phyloP scores from a whole-genome alignment of 768 basidiomycete genomes.

The Lentinus brumalis region DNA sequence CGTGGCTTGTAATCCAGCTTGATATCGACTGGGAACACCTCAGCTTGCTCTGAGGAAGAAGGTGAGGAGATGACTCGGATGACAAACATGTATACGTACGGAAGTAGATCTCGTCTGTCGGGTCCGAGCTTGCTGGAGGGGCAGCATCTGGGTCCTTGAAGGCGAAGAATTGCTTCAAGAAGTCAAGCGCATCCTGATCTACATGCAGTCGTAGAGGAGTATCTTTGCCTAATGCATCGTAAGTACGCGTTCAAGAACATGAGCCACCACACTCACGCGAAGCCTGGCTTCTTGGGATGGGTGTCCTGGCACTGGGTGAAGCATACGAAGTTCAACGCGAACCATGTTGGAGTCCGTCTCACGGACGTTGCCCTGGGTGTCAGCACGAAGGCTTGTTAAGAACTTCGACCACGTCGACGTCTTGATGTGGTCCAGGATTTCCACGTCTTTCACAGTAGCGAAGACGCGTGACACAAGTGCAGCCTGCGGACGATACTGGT shows the following conservation, averaged over 20 bases:
- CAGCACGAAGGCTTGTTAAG: constrained; percentile 80
- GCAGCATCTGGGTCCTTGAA: constrained; percentile 68
- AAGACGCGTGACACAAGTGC: constrained; percentile 66
- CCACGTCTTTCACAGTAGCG: constrained; percentile 68
- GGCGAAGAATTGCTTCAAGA: constrained; percentile 93
- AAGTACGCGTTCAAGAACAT: background rate
- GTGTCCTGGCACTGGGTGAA: constrained; percentile 70
- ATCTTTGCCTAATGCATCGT: constrained; percentile 70
- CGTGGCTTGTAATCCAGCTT: constrained; percentile 99
- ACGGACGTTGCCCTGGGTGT: constrained; percentile 84
- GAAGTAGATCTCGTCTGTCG: constrained; percentile 62
- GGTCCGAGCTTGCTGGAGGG: constrained; percentile 37
- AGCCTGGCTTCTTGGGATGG: constrained; percentile 77
- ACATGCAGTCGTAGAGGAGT: constrained; percentile 86
- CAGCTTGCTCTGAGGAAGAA: constrained; percentile 72
- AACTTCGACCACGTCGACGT: constrained; percentile 99
- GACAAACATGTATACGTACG: constrained; percentile 47
- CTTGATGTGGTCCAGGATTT: constrained; percentile 97
- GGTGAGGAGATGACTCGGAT: constrained; percentile 1
- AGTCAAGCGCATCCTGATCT: constrained; percentile 98
- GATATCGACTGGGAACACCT: constrained; percentile 92
- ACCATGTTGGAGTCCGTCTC: constrained; percentile 95
- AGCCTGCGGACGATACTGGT: constrained; percentile 59
- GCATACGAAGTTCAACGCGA: constrained; percentile 74
- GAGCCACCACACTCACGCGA: constrained; percentile 51